Evolutionary conservation across 148 eudicot genomes (phyloP).

Genomic region (Vaccinium vitisidaea): DNA sequence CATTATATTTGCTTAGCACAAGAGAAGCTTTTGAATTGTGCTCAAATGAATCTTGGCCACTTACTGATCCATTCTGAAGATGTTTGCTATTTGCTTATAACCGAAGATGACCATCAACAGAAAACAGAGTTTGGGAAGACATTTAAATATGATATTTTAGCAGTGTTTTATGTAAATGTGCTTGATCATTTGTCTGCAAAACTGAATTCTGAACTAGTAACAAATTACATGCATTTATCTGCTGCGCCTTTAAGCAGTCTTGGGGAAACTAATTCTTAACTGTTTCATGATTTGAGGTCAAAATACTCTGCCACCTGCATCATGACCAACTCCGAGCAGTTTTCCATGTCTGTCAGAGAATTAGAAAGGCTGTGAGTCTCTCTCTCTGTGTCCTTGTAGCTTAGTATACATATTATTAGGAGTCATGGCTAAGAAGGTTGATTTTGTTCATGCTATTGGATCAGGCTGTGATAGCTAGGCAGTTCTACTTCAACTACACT

Average conservation of each 20-base stretch:
- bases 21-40: neutral
- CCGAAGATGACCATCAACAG: neutral
- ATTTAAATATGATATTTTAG: neutral
- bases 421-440: neutral
- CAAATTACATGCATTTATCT: neutral
- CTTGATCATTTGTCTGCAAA: neutral
- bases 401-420: neutral
- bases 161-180: neutral
- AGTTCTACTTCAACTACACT: slow-evolving; percentile 79
- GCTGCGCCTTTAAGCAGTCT: neutral
- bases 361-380: slow-evolving; percentile 81
- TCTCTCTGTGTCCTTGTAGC: neutral
- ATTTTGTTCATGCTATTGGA: slow-evolving; percentile 11
- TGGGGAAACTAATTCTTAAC: slow-evolving; percentile 17
- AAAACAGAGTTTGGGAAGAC: neutral
- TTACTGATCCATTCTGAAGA: neutral
- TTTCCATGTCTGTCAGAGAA: slow-evolving; percentile 83
- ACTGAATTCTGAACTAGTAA: neutral
- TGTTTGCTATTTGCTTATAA: neutral
- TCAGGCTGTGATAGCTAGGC: slow-evolving; percentile 77
- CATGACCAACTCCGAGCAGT: slow-evolving; percentile 90
- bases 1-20: neutral
- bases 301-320: slow-evolving; percentile 87
- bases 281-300: slow-evolving; percentile 52
- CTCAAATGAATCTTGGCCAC: neutral